Evolutionary conservation across 331 rosid genomes (phyloP).

Genomic region (Erythrophleum ivorense): DNA sequence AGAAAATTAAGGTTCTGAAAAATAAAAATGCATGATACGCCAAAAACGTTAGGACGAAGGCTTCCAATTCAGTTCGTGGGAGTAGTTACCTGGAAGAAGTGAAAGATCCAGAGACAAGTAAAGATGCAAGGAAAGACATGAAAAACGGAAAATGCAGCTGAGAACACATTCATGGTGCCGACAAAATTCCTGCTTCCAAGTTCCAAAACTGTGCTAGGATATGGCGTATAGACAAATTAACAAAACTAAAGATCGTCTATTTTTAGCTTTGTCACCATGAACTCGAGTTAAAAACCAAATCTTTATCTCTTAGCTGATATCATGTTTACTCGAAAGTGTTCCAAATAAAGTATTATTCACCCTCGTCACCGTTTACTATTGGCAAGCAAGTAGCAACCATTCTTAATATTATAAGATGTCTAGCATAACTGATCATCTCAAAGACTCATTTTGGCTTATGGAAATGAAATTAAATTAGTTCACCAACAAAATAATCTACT

Average conservation of each 20-base stretch:
- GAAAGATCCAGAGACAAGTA: background rate
- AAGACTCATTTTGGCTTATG: background rate
- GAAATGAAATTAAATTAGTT: constrained; percentile 38
- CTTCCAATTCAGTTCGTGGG: background rate
- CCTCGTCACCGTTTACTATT: background rate
- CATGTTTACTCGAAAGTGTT: constrained; percentile 13
- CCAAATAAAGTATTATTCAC: background rate
- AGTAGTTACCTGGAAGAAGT: background rate
- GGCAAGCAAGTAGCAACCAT: background rate
- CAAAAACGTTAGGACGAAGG: background rate
- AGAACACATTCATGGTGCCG: constrained; percentile 37
- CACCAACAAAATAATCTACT: constrained; percentile 28
- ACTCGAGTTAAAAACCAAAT: background rate
- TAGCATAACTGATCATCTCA: background rate
- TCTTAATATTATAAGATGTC: background rate
- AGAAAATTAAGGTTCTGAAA: background rate
- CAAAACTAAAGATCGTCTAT: constrained; percentile 38
- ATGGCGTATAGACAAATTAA: background rate
- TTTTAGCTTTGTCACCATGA: constrained; percentile 7
- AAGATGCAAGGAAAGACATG: constrained; percentile 28
- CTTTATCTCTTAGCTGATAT: constrained; percentile 17
- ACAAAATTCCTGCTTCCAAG: constrained; percentile 5
- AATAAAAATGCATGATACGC: constrained; percentile 31
- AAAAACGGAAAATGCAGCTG: constrained; percentile 55
- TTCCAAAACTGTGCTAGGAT: constrained; percentile 14